phyloP scores from a whole-genome alignment of 306 rosid species.

The Abrus precatorius region DNA sequence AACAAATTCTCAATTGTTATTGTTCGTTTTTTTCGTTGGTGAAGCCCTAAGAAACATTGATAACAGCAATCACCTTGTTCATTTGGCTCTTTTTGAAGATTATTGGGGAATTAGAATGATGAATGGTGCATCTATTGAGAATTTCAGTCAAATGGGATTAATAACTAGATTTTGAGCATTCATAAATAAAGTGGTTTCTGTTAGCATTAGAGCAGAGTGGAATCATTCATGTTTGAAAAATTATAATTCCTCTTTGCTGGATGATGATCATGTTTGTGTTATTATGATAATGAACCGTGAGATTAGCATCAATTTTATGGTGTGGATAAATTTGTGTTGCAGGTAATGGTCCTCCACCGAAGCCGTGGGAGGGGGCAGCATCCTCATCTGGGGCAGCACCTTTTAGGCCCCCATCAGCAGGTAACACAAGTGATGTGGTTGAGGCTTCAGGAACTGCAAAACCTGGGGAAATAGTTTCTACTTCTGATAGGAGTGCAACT shows the following conservation, averaged over 20 bases:
- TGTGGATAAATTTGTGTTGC: slow-evolving; percentile 44
- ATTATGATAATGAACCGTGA: slow-evolving; percentile 21
- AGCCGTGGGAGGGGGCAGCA: slow-evolving; percentile 80
- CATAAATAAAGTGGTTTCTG: not conserved
- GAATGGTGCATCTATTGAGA: not conserved
- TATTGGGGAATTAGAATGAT: not conserved
- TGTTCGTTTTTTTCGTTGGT: not conserved
- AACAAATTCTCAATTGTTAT: not conserved
- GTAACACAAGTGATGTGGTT: slow-evolving; percentile 82
- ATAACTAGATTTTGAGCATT: slow-evolving; percentile 9
- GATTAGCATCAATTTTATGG: slow-evolving; percentile 10
- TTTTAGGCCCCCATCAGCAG: slow-evolving; percentile 73
- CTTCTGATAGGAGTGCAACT: slow-evolving; percentile 57
- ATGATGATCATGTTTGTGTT: slow-evolving; percentile 3
- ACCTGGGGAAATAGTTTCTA: slow-evolving; percentile 80
- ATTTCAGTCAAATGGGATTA: not conserved
- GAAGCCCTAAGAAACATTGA: not conserved
- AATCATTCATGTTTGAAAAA: not conserved
- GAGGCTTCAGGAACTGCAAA: slow-evolving; percentile 89
- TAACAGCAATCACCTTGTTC: slow-evolving; percentile 5
- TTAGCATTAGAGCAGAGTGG: not conserved
- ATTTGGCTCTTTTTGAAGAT: not conserved
- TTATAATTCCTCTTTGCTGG: not conserved
- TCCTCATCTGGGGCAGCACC: slow-evolving; percentile 73
- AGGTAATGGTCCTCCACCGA: slow-evolving; percentile 78